Base-by-base conservation (phyloP, 2,329 filamentous ascomycete genomes). In the Penicillium sp. region DNA sequence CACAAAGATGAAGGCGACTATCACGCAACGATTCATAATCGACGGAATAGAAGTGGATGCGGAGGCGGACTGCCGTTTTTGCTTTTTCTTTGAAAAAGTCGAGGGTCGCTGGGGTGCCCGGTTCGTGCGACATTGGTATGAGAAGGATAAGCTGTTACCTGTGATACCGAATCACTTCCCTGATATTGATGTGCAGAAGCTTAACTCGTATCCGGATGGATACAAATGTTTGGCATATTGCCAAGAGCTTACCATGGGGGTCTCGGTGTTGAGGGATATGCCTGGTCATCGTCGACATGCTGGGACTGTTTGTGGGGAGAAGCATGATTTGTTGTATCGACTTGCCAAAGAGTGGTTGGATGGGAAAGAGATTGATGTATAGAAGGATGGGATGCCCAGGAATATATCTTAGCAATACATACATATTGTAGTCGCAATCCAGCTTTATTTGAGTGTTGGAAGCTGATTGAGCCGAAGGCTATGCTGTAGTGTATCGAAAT, bases 1-100 rank as follows among this genome's bases (percentile, higher is more conserved):
- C 0, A 79, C 76, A 9, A 81, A 81, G 65, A 75, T 81, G 73
- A 81, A 81, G 58, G 78, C 78, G 0, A 80, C 75, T 3, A 80
- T 80, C 54, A 80, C 79, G 0, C 79, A 81, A 56, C 72, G 79
- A 4, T 80, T 81, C 55, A 60, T 63, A 1, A 63, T 80, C 3
- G 73, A 77, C 19, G 73, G 69, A 0, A 65, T 61, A 14, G 77
- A 78, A 56, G 73, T 77, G 5, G 78, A 81, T 50, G 77, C 73
- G 0, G 78, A 81, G 48, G 69, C 69, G 0, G 79, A 81, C 56
- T 80, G 78, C 56, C 73, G 75, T 0, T 79, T 80, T 59, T 73
- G 67, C 43, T 78, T 79, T 65, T 78, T 78, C 54, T 80, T 77
- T 50, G 73, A 76, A 48, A 77, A 76, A 60, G 52, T 66, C 2